phyloP scores from a whole-genome alignment of 768 basidiomycete genomes.

The Lactarius quietus region DNA sequence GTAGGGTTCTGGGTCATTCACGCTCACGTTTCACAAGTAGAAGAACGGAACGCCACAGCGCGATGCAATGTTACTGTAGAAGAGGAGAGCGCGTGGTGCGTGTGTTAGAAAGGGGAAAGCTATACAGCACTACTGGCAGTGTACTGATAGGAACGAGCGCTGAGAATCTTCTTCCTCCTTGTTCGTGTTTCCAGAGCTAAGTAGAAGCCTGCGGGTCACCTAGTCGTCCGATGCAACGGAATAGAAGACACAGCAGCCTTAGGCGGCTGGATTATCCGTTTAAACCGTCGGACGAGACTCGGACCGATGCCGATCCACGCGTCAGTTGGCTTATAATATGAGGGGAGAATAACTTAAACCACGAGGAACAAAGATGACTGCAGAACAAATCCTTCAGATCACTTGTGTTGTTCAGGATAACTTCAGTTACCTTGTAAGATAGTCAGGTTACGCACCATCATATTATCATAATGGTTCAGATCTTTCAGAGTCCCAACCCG shows the following conservation, averaged over 20 bases:
- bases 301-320: background rate
- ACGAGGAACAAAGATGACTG: background rate
- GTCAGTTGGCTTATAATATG: background rate
- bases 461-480: too few relatives aligned
- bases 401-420: too few relatives aligned
- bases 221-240: background rate
- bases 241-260: background rate
- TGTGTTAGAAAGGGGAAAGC: background rate
- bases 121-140: background rate
- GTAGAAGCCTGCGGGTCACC: background rate
- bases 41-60: slow-evolving; percentile 4
- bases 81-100: background rate
- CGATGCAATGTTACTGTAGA: too few relatives aligned
- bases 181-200: background rate
- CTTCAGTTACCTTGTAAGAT: background rate
- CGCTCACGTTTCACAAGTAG: background rate
- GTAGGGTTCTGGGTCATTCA: background rate
- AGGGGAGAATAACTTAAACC: background rate
- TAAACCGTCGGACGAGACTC: background rate
- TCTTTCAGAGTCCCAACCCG: too few relatives aligned
- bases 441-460: background rate
- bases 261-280: background rate
- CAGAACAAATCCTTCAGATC: too few relatives aligned
- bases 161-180: background rate
- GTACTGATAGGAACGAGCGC: background rate